Conservation (phyloP, 768 basidiomycete species). For the Dioszegia aurantiaca region DNA sequence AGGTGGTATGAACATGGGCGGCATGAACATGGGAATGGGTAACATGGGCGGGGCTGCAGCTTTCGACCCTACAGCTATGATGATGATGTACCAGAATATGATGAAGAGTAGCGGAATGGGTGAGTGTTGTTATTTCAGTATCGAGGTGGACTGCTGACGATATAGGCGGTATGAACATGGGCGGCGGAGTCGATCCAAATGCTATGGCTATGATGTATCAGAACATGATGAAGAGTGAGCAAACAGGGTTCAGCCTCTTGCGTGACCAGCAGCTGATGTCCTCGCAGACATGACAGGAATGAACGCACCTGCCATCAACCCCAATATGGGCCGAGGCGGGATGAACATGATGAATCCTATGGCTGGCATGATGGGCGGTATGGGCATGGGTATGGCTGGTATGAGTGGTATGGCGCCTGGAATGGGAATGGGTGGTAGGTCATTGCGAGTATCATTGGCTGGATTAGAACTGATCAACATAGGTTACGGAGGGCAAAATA, state of each 20-base stretch:
- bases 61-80: slow-evolving; percentile 88
- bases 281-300: slow-evolving; percentile 34
- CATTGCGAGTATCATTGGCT: not conserved
- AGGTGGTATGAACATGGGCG: slow-evolving; percentile 52
- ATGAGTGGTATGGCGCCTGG: slow-evolving; percentile 4
- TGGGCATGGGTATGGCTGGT: slow-evolving; percentile 18
- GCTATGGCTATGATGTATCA: slow-evolving; percentile 90
- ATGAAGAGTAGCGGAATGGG: slow-evolving; percentile 38
- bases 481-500: slow-evolving; percentile 14
- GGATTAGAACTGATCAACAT: not conserved
- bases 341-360: slow-evolving; percentile 47
- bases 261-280: slow-evolving; percentile 8
- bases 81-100: slow-evolving; percentile 90
- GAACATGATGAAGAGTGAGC: slow-evolving; percentile 64
- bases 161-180: slow-evolving; percentile 34
- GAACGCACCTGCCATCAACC: slow-evolving; percentile 48
- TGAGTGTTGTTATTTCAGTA: slow-evolving; percentile 4
- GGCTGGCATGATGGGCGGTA: slow-evolving; percentile 29
- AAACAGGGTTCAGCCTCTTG: not conserved
- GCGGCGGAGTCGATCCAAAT: slow-evolving; percentile 72
- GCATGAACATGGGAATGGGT: slow-evolving; percentile 47
- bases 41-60: slow-evolving; percentile 14
- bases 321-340: slow-evolving; percentile 43
- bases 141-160: slow-evolving; percentile 20
- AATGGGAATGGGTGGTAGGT: slow-evolving; percentile 18